These are phyloP conservation scores for Aphanomyces euteiches DNA, from an alignment of 352 stramenopile species.

Conservation along the genomic window DNA sequence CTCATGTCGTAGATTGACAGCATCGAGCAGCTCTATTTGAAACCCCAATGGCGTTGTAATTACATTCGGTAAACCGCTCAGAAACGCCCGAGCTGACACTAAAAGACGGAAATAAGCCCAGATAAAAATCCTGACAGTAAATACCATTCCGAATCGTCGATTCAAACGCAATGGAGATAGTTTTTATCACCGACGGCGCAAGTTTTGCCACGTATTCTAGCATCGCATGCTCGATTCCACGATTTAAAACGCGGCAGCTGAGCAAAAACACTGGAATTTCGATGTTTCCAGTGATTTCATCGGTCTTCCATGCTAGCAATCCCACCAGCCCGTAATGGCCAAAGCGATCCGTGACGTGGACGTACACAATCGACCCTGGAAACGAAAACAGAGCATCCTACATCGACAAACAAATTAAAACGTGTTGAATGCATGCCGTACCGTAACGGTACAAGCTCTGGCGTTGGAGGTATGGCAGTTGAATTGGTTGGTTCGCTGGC, in stretches of 20 bases:
- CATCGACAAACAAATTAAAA: conserved; percentile 38
- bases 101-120: not conserved
- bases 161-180: not conserved
- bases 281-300: conserved; percentile 13
- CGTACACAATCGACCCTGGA: conserved; percentile 41
- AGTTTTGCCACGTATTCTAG: conserved; percentile 39
- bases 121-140: not conserved
- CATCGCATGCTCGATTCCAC: conserved; percentile 68
- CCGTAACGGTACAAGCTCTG: conserved; percentile 15
- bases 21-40: not conserved
- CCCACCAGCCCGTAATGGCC: conserved; percentile 72
- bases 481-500: conserved; percentile 72
- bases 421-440: conserved; percentile 46
- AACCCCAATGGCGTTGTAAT: not conserved
- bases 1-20: not conserved
- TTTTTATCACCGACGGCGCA: not conserved
- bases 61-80: not conserved
- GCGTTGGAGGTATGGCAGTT: conserved; percentile 36
- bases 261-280: conserved; percentile 59
- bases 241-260: conserved; percentile 67
- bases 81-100: not conserved
- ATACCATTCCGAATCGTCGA: conserved; percentile 17
- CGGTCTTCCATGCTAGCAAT: conserved; percentile 39
- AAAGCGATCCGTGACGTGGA: conserved; percentile 65
- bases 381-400: conserved; percentile 33